Base-by-base conservation (phyloP, 2,329 filamentous ascomycete species). In the Penicillium sp. region DNA sequence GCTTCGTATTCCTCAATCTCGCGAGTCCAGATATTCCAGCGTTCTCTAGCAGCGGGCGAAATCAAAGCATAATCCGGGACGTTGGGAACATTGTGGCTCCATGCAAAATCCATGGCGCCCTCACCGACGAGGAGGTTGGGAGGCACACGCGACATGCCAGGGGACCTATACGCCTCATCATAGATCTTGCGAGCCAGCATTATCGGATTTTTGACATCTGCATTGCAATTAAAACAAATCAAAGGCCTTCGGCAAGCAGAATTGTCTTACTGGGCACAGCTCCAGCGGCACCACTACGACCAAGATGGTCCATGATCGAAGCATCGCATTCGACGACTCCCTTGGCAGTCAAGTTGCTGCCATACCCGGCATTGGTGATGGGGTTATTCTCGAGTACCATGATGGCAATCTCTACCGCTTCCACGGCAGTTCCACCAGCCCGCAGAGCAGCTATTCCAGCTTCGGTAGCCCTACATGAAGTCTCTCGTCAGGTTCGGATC, bases 351-450 rank as follows among this genome's bases (percentile, higher is more conserved):
- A 98, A 76, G 63, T 98, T 98, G 72, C 93, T 98, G 41, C 95
- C 93, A 66, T 88, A 97, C 0, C 93, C 93, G 32, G 92, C 88
- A 68, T 98, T 98, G 31, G 95, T 98, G 58, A 98, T 95, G 63
- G 96, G 90, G 49, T 87, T 85, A 66, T 98, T 89, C 72, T 98
- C 93, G 15, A 98, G 82, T 18, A 89, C 78, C 59, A 86, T 88
- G 62, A 98, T 83, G 27, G 93, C 89, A 44, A 87, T 86, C 70
- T 96, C 93, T 20, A 96, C 87, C 13, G 91, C 93, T 65, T 97
- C 89, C 3, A 92, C 78, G 4, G 93, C 89, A 37, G 84, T 83
- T 8, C 85, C 87, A 23, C 93, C 93, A 55, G 80, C 81, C 62
- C 81, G 87, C 52, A 98, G 75, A 53, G 95, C 79, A 44, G 79